Conservation (phyloP, 169 alveolate genomes). For the Plasmodium gaboni region DNA sequence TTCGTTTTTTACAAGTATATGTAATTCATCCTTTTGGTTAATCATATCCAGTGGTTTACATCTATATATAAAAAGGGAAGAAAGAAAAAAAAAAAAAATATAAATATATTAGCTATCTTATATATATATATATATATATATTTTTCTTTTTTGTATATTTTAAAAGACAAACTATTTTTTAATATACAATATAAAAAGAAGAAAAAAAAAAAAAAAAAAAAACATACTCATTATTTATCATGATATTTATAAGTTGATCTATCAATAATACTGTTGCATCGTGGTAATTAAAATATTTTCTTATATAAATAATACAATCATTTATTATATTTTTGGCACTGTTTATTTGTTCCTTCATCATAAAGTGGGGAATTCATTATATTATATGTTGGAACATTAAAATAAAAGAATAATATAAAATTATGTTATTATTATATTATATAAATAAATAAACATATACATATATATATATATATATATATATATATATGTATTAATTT, state of each 20-base stretch:
- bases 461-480: too few species aligned
- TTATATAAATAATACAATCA: constrained; percentile 53
- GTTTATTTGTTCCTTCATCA: constrained; percentile 41
- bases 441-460: too few species aligned
- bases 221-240: constrained; percentile 36
- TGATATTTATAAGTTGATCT: constrained; percentile 43
- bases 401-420: background rate
- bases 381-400: background rate
- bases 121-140: too few species aligned
- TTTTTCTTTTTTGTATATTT: too few species aligned
- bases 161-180: too few species aligned
- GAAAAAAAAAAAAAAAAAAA: background rate
- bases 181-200: too few species aligned
- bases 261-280: constrained; percentile 36
- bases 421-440: background rate
- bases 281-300: constrained; percentile 49
- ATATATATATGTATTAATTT: too few species aligned
- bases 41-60: constrained; percentile 5
- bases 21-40: constrained; percentile 22
- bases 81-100: background rate
- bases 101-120: background rate
- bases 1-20: constrained; percentile 40
- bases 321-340: constrained; percentile 21
- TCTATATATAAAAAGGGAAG: constrained; percentile 17
- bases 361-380: background rate